A percentile compares a stretch with the other conserved stretches of the same genome.
Evolutionary conservation across 169 alveolate genomes (phyloP).

Genomic region (Fabrea salina): DNA sequence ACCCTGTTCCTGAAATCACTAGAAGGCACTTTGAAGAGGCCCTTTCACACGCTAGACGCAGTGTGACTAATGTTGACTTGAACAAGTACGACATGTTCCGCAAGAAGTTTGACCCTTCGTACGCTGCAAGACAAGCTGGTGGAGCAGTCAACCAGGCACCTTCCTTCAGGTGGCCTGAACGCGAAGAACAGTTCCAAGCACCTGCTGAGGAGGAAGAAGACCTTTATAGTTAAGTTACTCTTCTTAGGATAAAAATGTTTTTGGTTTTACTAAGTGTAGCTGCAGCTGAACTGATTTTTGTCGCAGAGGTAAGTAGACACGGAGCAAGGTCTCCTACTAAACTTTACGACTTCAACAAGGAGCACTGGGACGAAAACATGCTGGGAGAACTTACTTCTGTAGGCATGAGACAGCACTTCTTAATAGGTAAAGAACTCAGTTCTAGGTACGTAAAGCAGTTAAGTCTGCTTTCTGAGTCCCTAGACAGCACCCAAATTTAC

Average conservation of each 20-base stretch:
- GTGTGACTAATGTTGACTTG: slow-evolving; percentile 92
- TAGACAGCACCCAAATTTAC: slow-evolving; percentile 49
- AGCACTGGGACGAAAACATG: slow-evolving; percentile 53
- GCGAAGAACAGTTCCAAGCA: neutral
- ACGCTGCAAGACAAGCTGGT: slow-evolving; percentile 87
- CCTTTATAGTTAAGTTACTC: neutral
- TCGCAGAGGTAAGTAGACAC: slow-evolving; percentile 51
- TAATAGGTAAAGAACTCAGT: slow-evolving; percentile 44
- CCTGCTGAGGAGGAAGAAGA: neutral
- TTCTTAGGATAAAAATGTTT: neutral
- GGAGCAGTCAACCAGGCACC: slow-evolving; percentile 38
- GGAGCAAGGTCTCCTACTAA: slow-evolving; percentile 59
- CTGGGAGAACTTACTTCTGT: slow-evolving; percentile 34
- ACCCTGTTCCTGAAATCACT: slow-evolving; percentile 91
- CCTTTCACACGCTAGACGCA: slow-evolving; percentile 95
- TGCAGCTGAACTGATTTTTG: neutral
- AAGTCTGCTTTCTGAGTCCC: neutral
- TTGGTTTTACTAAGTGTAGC: neutral
- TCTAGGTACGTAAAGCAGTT: slow-evolving; percentile 29
- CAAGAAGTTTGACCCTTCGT: slow-evolving; percentile 97
- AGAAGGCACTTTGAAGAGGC: slow-evolving; percentile 99
- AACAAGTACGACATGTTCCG: slow-evolving; percentile 94
- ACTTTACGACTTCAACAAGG: slow-evolving; percentile 4
- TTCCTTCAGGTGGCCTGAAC: neutral
- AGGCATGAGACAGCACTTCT: slow-evolving; percentile 48